phyloP scores from a whole-genome alignment of 176 grass and related monocot genomes.

The sorghum (Sorghum bicolor) region DNA sequence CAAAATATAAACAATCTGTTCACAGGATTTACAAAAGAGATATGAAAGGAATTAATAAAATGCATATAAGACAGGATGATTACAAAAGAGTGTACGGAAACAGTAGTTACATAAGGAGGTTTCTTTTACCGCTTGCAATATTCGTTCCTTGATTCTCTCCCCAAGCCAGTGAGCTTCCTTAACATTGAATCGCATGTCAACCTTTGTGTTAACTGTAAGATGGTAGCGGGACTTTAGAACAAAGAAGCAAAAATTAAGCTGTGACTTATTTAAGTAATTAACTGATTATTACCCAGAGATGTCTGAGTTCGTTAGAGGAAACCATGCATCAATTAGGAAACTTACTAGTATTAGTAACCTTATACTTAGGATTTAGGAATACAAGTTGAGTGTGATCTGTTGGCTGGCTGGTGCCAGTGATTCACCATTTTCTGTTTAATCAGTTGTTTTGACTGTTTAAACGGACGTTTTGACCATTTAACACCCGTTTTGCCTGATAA shows the following conservation, averaged over 20 bases:
- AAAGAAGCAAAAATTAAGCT: neutral
- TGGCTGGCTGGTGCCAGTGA: neutral
- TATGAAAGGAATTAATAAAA: neutral
- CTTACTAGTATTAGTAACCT: neutral
- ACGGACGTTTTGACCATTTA: too few species aligned
- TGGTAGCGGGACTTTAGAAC: neutral
- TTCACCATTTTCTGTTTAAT: too few species aligned
- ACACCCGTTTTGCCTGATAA: too few species aligned
- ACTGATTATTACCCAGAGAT: slow-evolving; percentile 8
- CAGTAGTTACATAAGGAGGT: slow-evolving; percentile 6
- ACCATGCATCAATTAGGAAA: neutral
- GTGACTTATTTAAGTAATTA: neutral
- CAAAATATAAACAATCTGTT: slow-evolving; percentile 17
- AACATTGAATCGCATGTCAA: slow-evolving; percentile 98
- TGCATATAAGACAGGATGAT: neutral
- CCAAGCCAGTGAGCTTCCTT: slow-evolving; percentile 86
- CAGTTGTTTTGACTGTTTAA: too few species aligned
- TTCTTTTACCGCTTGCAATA: slow-evolving; percentile 74
- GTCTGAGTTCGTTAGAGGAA: neutral
- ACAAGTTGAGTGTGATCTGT: neutral
- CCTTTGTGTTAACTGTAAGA: slow-evolving; percentile 91
- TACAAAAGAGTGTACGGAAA: neutral
- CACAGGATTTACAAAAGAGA: neutral
- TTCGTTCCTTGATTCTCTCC: slow-evolving; percentile 80
- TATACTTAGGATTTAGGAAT: neutral